Evolutionary conservation across 2,329 filamentous ascomycete genomes (phyloP), one percentile per base, ranked within the genome.

Genomic region (Ambrosiella cleistominuta): DNA sequence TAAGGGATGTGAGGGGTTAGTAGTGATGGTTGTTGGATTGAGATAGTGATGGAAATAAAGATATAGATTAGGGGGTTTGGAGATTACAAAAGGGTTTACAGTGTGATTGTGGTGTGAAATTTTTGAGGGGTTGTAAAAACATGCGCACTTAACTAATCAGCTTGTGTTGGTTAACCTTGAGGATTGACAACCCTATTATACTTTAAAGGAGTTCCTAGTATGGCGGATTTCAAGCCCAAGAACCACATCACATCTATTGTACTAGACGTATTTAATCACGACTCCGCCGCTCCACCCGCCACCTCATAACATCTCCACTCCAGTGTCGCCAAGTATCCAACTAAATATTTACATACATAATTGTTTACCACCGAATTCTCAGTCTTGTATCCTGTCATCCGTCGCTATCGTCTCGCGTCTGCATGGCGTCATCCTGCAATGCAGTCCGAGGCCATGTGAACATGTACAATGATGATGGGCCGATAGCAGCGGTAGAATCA

Each of bases 41-140:
- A 27, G 3, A 27, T 5, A 27, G 27, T 27, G 3, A 27, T 3
- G 27, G 4, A 27, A 3, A 27, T 27, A 27, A 27, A 27, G 27
- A 27, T 27, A 3, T 27, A 27, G 19, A 50, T 72, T 73, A 64
- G 76, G 15, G 44, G 40, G 4, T 47, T 8, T 8, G 12, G 12
- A 19, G n/a, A 15, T 47, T n/a, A 15, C 5, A n/a, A 8, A 8
- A 15, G 44, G 7, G 44, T 8, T 47, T 47, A 2, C n/a, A 2
- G 8, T 2, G n/a, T 47, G 44, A n/a, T 42, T 42, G 11, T 47
- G 44, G 44, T 47, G 7, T 13, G 6, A 17, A 17, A 4, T 13
- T n/a, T 47, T 13, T 15, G n/a, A 11, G 8, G 7, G 15, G 11
- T 8, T 15, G 11, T 8, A 17, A 11, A 47, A 17, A 17, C 15